A percentile compares a stretch with the other conserved stretches of the same genome.
Evolutionary conservation across 1,139 yeast species (phyloP).

Genomic region (Suzukiozyma palmioleophila): DNA sequence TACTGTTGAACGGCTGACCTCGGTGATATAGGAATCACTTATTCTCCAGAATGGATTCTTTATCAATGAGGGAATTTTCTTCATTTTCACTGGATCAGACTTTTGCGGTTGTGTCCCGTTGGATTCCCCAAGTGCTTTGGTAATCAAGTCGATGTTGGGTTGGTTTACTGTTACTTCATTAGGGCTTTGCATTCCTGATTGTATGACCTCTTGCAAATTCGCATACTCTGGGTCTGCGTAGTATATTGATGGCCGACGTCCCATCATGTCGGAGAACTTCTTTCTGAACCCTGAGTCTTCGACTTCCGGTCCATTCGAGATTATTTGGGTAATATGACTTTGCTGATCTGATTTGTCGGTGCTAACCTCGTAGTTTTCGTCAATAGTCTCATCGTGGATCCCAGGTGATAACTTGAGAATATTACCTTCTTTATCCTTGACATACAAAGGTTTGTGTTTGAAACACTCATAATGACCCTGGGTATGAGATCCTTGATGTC

Average conservation of each 20-base stretch:
- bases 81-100: constrained; percentile 28
- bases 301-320: constrained; percentile 8
- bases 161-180: constrained; percentile 40
- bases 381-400: constrained; percentile 28
- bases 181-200: constrained; percentile 41
- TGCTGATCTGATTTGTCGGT: not conserved
- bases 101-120: constrained; percentile 3
- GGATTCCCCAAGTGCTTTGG: constrained; percentile 1
- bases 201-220: constrained; percentile 36
- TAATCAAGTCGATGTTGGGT: constrained; percentile 12
- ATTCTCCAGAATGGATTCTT: constrained; percentile 82
- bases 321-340: not conserved
- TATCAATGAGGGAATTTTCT: constrained; percentile 48
- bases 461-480: constrained; percentile 89
- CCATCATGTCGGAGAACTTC: constrained; percentile 38
- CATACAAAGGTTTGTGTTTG: constrained; percentile 61
- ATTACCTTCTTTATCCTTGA: constrained; percentile 45
- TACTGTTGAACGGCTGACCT: constrained; percentile 57
- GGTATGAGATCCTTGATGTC: constrained; percentile 86
- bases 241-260: constrained; percentile 37
- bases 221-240: constrained; percentile 38
- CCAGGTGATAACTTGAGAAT: constrained; percentile 47
- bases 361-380: constrained; percentile 7
- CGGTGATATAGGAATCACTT: constrained; percentile 69
- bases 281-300: constrained; percentile 27